Evolutionary conservation across 495 filamentous ascomycete species (phyloP), one percentile per base, ranked within the genome.

Genomic region (Platismatia glauca): DNA sequence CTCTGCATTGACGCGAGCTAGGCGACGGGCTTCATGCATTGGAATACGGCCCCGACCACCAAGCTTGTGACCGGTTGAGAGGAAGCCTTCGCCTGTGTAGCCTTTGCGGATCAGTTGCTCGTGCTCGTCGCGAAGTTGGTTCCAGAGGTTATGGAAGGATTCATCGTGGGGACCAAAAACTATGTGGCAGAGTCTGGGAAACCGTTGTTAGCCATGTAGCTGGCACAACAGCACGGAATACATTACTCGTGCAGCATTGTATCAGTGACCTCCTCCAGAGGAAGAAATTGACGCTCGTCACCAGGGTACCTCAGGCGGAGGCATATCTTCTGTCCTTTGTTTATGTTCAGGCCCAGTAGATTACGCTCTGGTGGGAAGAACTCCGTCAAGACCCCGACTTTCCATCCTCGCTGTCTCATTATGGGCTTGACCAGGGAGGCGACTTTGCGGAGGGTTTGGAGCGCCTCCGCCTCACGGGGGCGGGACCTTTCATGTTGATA

Each of bases 351-450:
- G 77, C 90, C 93, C 43, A 95, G 76, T 0, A 97, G 81, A 59
- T 89, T 90, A 9, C 75, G 71, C 66, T 95, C 78, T 3, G 80
- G 76, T 0, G 93, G 94, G 64, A 87, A 89, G 73, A 98, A 95
- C 72, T 97, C 94, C 33, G 83, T 83, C 20, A 98, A 82, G 46
- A 86, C 83, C 9, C 83, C 82, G 27, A 98, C 89, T 64, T 74
- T 86, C 89, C 91, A 98, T 31, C 78, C 78, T 50, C 90, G 81
- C 57, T 89, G 89, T 64, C 89, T 79, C 93, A 97, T 97, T 59
- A 98, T 89, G 18, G 94, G 94, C 72, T 96, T 98, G 50, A 97
- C 92, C 18, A 96, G 72, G 16, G 90, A 94, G 22, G 91, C 90
- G 29, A 96, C 79, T 72, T 90, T 92, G 64, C 84, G 87, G 16